Evolutionary conservation across 805 yeast genomes (phyloP), one percentile per base, ranked within the genome.

Genomic region (Kodamaea restingae): DNA sequence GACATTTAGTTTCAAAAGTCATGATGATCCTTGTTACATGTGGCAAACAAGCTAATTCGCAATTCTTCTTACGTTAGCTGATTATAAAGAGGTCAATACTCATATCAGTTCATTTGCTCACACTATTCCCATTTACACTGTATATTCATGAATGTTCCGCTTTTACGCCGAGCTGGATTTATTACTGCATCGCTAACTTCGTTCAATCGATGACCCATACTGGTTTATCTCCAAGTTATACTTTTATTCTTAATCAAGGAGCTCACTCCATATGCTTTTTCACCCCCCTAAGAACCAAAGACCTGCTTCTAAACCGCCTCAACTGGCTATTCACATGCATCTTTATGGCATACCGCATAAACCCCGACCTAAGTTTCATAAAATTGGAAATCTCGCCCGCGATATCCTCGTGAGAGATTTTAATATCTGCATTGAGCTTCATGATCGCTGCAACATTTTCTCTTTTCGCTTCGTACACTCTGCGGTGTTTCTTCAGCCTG

Each of bases 311-410:
- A 52, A 60, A 10, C 32, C 42, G 21, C 12, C 37, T 35, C 12
- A 38, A 12, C 31, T 44, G 45, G 4, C 22, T 14, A 21, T 32
- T 38, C 9, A 53, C 40, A 32, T 56, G 67, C 24, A 57, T 59
- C 38, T 56, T 63, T 26, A 78, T 49, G 2, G 65, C 61, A 35
- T 65, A 56, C 28, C 50, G 48, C 29, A 75, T 43, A 42, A 75
- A 67, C 1, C 56, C 55, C 2, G 71, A 56, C 48, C 75, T 75
- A 57, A 73, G 79, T 38, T 64, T 67, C 47, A 82, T 59, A 43
- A 75, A 81, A 36, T 72, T 75, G 37, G 80, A 80, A 14, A 81
- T 62, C 53, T 80, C 84, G 36, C 76, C 71, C 1, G 90, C 88
- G 3, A 82, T 47, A 1, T 56, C 48, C 49, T 84, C 91, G 55